These are phyloP conservation scores for Candida andamanensis DNA, from an alignment of 805 yeast genomes.

Conservation along the genomic window DNA sequence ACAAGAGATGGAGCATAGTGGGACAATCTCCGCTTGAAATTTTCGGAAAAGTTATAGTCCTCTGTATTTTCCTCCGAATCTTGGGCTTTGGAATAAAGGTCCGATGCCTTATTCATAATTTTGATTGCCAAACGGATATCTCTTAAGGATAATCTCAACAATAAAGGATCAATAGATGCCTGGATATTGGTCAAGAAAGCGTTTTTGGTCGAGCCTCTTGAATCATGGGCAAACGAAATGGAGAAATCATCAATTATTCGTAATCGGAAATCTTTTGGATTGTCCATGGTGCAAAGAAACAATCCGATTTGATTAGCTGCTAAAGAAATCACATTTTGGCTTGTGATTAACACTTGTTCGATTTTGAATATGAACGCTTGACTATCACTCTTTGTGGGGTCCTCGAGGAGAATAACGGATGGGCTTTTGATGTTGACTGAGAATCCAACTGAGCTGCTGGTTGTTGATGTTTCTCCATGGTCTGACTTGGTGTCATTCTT, in stretches of 20 bases:
- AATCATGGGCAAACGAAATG: constrained; percentile 66
- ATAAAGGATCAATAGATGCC: constrained; percentile 70
- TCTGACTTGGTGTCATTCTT: neutral
- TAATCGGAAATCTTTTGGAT: constrained; percentile 54
- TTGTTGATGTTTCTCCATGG: neutral
- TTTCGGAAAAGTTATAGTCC: constrained; percentile 50
- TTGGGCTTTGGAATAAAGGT: constrained; percentile 34
- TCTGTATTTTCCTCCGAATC: constrained; percentile 15
- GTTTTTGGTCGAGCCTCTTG: constrained; percentile 56
- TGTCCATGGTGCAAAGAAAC: constrained; percentile 74
- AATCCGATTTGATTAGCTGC: constrained; percentile 79
- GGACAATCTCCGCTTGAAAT: constrained; percentile 54
- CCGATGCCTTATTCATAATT: constrained; percentile 69
- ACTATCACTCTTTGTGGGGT: constrained; percentile 61
- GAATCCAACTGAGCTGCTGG: constrained; percentile 33
- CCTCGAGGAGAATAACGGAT: constrained; percentile 74
- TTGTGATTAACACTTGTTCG: constrained; percentile 67
- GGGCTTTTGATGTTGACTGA: constrained; percentile 71
- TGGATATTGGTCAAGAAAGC: constrained; percentile 60
- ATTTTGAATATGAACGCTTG: constrained; percentile 90
- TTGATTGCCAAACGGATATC: constrained; percentile 78
- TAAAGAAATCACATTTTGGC: constrained; percentile 61
- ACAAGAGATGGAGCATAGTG: constrained; percentile 66
- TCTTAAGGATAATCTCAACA: constrained; percentile 76
- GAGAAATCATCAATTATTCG: constrained; percentile 88